Evolutionary conservation across 148 eudicot genomes (phyloP).

Genomic region (Vaccinium vitisidaea): DNA sequence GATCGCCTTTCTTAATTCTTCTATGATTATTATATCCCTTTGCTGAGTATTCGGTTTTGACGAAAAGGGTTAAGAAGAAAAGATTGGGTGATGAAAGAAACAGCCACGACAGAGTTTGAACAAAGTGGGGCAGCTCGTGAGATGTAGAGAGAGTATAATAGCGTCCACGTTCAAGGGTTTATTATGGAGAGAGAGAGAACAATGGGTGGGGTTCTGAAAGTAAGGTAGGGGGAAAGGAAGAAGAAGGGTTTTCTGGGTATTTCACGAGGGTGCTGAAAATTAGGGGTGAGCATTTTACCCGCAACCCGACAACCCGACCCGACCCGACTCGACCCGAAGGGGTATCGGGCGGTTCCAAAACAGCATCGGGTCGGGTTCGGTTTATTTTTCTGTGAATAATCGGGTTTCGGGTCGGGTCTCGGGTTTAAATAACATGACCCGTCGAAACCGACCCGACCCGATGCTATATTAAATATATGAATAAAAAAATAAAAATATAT

Average conservation of each 20-base stretch:
- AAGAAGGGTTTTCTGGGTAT: not conserved
- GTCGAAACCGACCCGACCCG: too few species aligned
- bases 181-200: not conserved
- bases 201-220: not conserved
- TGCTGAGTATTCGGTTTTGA: conserved; percentile 1
- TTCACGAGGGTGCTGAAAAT: not conserved
- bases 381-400: too few species aligned
- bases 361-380: too few species aligned
- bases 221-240: not conserved
- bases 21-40: not conserved
- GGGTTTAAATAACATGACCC: too few species aligned
- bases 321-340: too few species aligned
- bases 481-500: too few species aligned
- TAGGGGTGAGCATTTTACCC: too few species aligned
- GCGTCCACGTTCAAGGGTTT: not conserved
- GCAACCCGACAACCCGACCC: too few species aligned
- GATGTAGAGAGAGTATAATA: not conserved
- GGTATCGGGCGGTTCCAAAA: too few species aligned
- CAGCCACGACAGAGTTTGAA: not conserved
- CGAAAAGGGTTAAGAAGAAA: not conserved
- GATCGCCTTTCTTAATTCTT: not conserved
- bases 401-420: too few species aligned
- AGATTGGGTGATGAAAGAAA: conserved; percentile 1
- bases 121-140: not conserved
- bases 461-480: too few species aligned